A percentile compares a stretch with the other conserved stretches of the same genome.
phyloP scores from a whole-genome alignment of 148 eudicot species.

The Polygonum maritimum region DNA sequence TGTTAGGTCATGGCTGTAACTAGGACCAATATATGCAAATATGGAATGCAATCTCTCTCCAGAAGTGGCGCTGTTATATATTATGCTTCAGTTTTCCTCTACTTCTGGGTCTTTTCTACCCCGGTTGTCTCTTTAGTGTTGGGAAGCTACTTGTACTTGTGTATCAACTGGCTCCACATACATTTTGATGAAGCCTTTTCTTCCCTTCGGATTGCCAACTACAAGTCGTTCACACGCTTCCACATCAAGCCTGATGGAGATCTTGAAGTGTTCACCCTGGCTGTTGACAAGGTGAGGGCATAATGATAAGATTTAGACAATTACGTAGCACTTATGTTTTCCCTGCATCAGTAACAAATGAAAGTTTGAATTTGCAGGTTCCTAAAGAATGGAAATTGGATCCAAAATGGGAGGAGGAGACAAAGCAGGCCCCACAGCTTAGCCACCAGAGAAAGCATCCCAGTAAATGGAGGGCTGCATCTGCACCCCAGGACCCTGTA shows the following conservation, averaged over 20 bases:
- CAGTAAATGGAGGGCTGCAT: slow-evolving; percentile 71
- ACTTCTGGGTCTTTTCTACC: slow-evolving; percentile 97
- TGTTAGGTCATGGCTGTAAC: slow-evolving; percentile 92
- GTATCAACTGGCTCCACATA: slow-evolving; percentile 92
- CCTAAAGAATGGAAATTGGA: slow-evolving; percentile 92
- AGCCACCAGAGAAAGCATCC: slow-evolving; percentile 56
- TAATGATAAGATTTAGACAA: not conserved
- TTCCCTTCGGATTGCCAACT: slow-evolving; percentile 92
- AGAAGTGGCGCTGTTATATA: slow-evolving; percentile 74
- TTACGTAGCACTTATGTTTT: not conserved
- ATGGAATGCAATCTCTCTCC: slow-evolving; percentile 70
- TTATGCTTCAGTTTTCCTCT: slow-evolving; percentile 94
- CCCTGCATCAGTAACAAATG: not conserved
- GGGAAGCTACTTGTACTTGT: slow-evolving; percentile 91
- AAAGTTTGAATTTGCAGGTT: slow-evolving; percentile 36
- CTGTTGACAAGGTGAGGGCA: slow-evolving; percentile 78
- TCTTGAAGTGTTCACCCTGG: slow-evolving; percentile 93
- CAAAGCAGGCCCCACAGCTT: slow-evolving; percentile 28
- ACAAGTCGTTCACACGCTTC: slow-evolving; percentile 94
- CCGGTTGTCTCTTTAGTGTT: slow-evolving; percentile 89
- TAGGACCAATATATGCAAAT: slow-evolving; percentile 84
- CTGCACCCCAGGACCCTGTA: slow-evolving; percentile 49
- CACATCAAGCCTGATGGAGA: slow-evolving; percentile 61
- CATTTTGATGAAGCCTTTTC: slow-evolving; percentile 99
- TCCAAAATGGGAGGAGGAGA: slow-evolving; percentile 75